phyloP scores from a whole-genome alignment of 2,329 filamentous ascomycete genomes.

The Sporothrix curviconia region DNA sequence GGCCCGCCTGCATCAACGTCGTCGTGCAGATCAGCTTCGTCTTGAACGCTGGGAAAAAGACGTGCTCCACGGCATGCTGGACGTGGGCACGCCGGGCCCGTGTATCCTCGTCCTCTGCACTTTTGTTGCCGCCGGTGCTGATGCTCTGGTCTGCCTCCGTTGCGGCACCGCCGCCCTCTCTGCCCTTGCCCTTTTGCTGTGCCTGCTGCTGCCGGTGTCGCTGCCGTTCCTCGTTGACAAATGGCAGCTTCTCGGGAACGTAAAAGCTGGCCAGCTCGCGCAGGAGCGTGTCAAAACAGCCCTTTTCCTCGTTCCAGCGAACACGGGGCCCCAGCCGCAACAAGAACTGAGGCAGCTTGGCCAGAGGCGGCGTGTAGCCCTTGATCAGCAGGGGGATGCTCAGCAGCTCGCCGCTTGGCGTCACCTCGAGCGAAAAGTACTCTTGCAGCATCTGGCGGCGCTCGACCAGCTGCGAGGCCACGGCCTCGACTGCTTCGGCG shows the following conservation, averaged over 20 bases:
- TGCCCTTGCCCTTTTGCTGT: slow-evolving; percentile 15
- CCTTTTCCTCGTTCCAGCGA: slow-evolving; percentile 76
- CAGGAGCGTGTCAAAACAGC: slow-evolving; percentile 80
- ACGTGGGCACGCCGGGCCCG: slow-evolving; percentile 60
- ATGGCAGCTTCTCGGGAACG: slow-evolving; percentile 74
- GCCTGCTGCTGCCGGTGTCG: slow-evolving; percentile 22
- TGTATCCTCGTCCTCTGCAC: slow-evolving; percentile 40
- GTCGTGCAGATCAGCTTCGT: slow-evolving; percentile 75
- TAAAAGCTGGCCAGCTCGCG: slow-evolving; percentile 84
- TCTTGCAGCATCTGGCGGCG: slow-evolving; percentile 81
- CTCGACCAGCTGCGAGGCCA: slow-evolving; percentile 63
- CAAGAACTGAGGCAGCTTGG: slow-evolving; percentile 83
- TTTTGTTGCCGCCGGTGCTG: slow-evolving; percentile 16
- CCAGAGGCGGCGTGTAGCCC: slow-evolving; percentile 78
- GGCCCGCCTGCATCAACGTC: slow-evolving; percentile 62
- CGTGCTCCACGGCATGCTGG: slow-evolving; percentile 70
- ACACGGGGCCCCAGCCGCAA: slow-evolving; percentile 83
- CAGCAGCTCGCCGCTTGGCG: slow-evolving; percentile 66
- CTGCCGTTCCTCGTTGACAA: neutral
- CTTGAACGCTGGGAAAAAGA: slow-evolving; percentile 86
- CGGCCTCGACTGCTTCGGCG: slow-evolving; percentile 56
- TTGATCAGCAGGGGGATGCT: slow-evolving; percentile 80
- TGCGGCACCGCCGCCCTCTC: slow-evolving; percentile 14
- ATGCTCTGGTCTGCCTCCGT: slow-evolving; percentile 19
- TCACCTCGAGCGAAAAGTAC: slow-evolving; percentile 85